These are phyloP conservation scores for Hyphopichia pseudoburtonii DNA, from an alignment of 1,139 yeast genomes.

Conservation along the genomic window DNA sequence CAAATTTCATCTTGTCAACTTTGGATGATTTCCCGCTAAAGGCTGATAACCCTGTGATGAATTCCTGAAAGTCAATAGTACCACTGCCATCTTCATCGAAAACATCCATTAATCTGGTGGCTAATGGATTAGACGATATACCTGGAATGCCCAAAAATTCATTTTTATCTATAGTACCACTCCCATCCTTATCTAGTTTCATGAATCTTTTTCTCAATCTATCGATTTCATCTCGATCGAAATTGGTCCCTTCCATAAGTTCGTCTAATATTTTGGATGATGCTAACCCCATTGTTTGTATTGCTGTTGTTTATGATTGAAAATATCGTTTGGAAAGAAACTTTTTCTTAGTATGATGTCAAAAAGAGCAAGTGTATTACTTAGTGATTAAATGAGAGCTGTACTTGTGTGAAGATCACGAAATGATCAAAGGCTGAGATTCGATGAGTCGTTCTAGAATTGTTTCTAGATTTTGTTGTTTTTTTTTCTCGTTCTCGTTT, in stretches of 20 bases:
- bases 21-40: constrained; percentile 87
- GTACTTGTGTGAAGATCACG: no score
- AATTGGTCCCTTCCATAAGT: constrained; percentile 75
- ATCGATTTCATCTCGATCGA: constrained; percentile 88
- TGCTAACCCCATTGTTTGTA: constrained; percentile 74
- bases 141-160: constrained; percentile 95
- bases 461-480: not conserved
- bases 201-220: constrained; percentile 87
- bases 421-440: no score
- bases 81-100: constrained; percentile 95
- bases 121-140: constrained; percentile 85
- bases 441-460: no score
- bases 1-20: constrained; percentile 82
- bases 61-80: constrained; percentile 92
- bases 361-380: no score
- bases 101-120: constrained; percentile 85
- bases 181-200: constrained; percentile 91
- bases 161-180: constrained; percentile 86
- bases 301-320: no score
- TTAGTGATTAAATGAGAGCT: no score
- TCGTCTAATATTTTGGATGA: constrained; percentile 67
- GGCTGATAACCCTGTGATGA: constrained; percentile 84
- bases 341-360: no score
- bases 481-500: not conserved
- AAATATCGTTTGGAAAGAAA: no score